Base-by-base conservation (phyloP, 2,329 filamentous ascomycete species). In the Calonectria leucothoes region DNA sequence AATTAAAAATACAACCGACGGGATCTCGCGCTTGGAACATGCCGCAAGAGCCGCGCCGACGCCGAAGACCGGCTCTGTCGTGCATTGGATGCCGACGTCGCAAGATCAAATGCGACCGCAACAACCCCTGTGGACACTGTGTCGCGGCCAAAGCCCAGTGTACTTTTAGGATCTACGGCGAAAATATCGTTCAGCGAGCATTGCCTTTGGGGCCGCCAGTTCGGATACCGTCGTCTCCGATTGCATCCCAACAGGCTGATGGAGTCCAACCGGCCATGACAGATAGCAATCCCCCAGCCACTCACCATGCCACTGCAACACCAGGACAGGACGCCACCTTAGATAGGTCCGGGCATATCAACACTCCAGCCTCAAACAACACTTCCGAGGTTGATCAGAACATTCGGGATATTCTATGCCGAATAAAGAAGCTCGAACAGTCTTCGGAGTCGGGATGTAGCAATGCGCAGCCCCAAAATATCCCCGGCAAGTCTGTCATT, bases 51-150 rank as follows among this genome's bases (percentile, higher is more conserved):
- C 69, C 69, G 8, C 69, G 61, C 10, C 49, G 63, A 29, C 69
- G 69, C 15, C 25, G 69, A 49, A 37, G 69, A 29, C 63, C 69
- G 20, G 69, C 69, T 3, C 39, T 71, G 15, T 57, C 69, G 29
- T 71, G 69, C 20, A 25, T 42, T 15, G 69, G 63, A 35, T 71
- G 69, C 17, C 63, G 69, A 15, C 69, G 69, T 8, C 70, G 70
- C n/a, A 72, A 72, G 65, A 72, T 72, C 37, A 72, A 65, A 17
- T 72, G 70, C n/a, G 70, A 72, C n/a, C 55, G 57, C 12, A 39
- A 48, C 2, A 17, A 69, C 14, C 70, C 70, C 23, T 72, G 70
- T 17, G 48, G 45, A 15, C 70, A 72, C 17, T 72, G 70, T 37
- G 39, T 55, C 3, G 25, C 49, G 3, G 23, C 59, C 17, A 65